A percentile compares a stretch with the other conserved stretches of the same genome.
These are phyloP conservation scores for Gloeostereum incarnatum DNA, from an alignment of 768 basidiomycete species.

Conservation along the genomic window DNA sequence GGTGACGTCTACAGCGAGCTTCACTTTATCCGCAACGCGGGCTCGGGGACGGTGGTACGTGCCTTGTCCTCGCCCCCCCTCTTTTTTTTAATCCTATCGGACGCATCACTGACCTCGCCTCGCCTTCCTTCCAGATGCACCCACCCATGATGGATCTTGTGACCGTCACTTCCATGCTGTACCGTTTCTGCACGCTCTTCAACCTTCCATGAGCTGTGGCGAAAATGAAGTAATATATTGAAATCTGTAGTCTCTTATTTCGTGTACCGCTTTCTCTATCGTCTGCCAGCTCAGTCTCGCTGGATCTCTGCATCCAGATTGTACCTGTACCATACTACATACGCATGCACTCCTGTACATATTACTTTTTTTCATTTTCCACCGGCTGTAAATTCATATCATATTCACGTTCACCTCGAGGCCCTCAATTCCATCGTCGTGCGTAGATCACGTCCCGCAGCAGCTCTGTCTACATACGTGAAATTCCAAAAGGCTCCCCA, in stretches of 20 bases:
- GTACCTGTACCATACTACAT: too few species aligned
- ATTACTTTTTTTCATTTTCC: too few species aligned
- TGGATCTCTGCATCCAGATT: too few species aligned
- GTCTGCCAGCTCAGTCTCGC: too few species aligned
- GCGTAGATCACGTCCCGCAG: too few species aligned
- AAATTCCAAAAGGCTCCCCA: too few species aligned
- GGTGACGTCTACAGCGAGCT: constrained; percentile 84
- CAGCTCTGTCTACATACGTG: too few species aligned
- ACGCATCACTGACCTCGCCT: constrained; percentile 13
- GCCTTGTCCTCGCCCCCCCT: constrained; percentile 6
- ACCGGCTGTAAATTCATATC: too few species aligned
- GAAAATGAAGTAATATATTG: not conserved
- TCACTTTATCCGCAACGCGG: constrained; percentile 72
- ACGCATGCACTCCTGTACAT: too few species aligned
- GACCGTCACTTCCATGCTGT: constrained; percentile 78
- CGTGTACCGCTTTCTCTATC: too few species aligned
- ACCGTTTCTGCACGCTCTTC: constrained; percentile 61
- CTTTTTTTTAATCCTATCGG: constrained; percentile 3
- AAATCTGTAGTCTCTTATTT: not conserved
- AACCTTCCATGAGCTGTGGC: constrained; percentile 19
- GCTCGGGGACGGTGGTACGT: constrained; percentile 72
- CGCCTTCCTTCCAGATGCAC: constrained; percentile 46
- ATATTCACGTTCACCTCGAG: too few species aligned
- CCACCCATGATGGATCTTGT: constrained; percentile 89
- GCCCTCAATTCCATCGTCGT: too few species aligned